Conservation (phyloP, 2,329 filamentous ascomycete genomes). For the Aspergillus unguis region DNA sequence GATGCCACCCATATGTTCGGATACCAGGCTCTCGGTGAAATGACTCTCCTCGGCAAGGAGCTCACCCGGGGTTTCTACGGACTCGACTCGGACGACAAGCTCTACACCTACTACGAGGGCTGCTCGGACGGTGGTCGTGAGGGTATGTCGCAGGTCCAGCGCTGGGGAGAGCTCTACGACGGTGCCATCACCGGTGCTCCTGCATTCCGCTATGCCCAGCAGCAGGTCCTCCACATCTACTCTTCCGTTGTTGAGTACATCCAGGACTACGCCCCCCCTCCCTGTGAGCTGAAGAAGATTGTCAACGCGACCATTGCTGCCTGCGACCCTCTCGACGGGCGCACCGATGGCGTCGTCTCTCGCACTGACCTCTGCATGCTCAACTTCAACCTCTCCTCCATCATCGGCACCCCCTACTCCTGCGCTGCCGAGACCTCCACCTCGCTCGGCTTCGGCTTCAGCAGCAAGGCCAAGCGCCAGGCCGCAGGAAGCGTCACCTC, state of each 20-base stretch:
- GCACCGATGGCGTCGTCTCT: slow-evolving; percentile 53
- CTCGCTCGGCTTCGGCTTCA: slow-evolving; percentile 29
- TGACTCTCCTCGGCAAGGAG: slow-evolving; percentile 48
- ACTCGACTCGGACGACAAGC: slow-evolving; percentile 20
- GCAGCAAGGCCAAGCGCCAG: slow-evolving; percentile 21
- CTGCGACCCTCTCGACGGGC: slow-evolving; percentile 56
- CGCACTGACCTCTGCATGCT: slow-evolving; percentile 49
- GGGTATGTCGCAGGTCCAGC: slow-evolving; percentile 53
- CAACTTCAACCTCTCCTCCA: slow-evolving; percentile 46
- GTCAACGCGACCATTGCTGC: slow-evolving; percentile 54
- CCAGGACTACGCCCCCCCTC: slow-evolving; percentile 42
- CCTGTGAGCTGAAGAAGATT: slow-evolving; percentile 33
- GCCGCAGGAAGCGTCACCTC: slow-evolving; percentile 23
- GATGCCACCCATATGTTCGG: slow-evolving; percentile 34
- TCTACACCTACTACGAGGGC: slow-evolving; percentile 51
- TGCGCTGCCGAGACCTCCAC: slow-evolving; percentile 35
- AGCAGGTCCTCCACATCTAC: slow-evolving; percentile 45
- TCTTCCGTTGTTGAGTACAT: slow-evolving; percentile 40
- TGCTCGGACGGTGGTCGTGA: slow-evolving; percentile 56
- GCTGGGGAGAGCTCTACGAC: slow-evolving; percentile 48
- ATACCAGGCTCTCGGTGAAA: slow-evolving; percentile 53
- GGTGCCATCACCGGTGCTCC: slow-evolving; percentile 48
- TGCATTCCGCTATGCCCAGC: slow-evolving; percentile 44
- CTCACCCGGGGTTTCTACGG: slow-evolving; percentile 45
- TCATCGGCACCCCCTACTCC: slow-evolving; percentile 48